Percentiles rank a stretch among this genome's conserved stretches.
These are phyloP conservation scores for Kodamaea laetipori DNA, from an alignment of 805 yeast species.

Conservation along the genomic window DNA sequence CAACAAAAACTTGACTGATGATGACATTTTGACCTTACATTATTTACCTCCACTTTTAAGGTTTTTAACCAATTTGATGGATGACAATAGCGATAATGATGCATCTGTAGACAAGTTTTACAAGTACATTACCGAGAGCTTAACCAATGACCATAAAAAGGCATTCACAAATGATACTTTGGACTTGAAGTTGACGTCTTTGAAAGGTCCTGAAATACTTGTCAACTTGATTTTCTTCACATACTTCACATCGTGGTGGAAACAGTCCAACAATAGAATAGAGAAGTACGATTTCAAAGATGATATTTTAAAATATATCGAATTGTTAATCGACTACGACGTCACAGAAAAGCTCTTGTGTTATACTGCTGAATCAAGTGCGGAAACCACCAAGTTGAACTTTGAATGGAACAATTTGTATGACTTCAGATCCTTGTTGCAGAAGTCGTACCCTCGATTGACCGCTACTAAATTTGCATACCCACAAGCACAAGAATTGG, in stretches of 20 bases:
- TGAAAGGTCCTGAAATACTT: slow-evolving; percentile 44
- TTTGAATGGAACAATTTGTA: slow-evolving; percentile 53
- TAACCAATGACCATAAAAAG: slow-evolving; percentile 28
- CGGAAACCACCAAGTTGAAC: slow-evolving; percentile 34
- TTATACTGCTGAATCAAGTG: slow-evolving; percentile 57
- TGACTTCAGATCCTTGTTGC: slow-evolving; percentile 66
- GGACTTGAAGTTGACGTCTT: slow-evolving; percentile 34
- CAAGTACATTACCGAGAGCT: slow-evolving; percentile 41
- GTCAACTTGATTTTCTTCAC: slow-evolving; percentile 54
- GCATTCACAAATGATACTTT: slow-evolving; percentile 24
- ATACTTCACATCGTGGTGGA: slow-evolving; percentile 69
- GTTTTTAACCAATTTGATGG: slow-evolving; percentile 45
- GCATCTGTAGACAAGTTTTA: slow-evolving; percentile 33
- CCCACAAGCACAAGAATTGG: slow-evolving; percentile 38
- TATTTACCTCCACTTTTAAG: slow-evolving; percentile 60
- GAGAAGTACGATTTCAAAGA: slow-evolving; percentile 53
- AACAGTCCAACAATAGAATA: slow-evolving; percentile 44
- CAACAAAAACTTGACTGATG: slow-evolving; percentile 47
- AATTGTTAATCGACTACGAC: slow-evolving; percentile 59
- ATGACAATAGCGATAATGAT: slow-evolving; percentile 33
- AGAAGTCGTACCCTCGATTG: slow-evolving; percentile 63
- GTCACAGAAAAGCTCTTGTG: slow-evolving; percentile 70
- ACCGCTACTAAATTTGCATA: slow-evolving; percentile 55
- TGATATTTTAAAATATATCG: slow-evolving; percentile 61
- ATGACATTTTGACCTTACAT: slow-evolving; percentile 67